These are phyloP conservation scores for Tylopilus plumbeoviolaceoides DNA, from an alignment of 768 basidiomycete species.

Conservation along the genomic window DNA sequence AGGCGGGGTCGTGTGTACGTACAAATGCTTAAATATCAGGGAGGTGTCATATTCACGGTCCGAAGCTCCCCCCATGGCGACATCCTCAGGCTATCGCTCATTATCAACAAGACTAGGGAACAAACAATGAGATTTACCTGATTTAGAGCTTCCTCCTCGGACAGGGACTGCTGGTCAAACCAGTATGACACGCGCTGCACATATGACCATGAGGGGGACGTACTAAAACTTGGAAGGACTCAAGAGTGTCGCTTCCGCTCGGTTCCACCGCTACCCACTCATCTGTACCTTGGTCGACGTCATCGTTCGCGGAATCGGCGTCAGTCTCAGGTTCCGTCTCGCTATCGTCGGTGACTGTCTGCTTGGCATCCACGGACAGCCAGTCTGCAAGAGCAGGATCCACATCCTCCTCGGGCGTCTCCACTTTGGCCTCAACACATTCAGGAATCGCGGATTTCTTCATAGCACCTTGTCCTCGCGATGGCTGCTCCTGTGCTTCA, in stretches of 20 bases:
- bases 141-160: slow-evolving; percentile 1
- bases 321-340: slow-evolving; percentile 60
- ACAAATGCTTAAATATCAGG: slow-evolving; percentile 82
- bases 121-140: slow-evolving; percentile 4
- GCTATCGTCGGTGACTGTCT: slow-evolving; percentile 24
- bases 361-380: slow-evolving; percentile 50
- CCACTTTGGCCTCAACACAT: slow-evolving; percentile 17
- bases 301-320: slow-evolving; percentile 65
- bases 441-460: not conserved
- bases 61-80: slow-evolving; percentile 70
- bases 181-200: not conserved
- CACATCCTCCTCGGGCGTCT: slow-evolving; percentile 31
- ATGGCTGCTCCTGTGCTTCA: not conserved
- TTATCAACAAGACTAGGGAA: not conserved
- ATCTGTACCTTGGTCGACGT: slow-evolving; percentile 37
- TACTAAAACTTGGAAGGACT: slow-evolving; percentile 15
- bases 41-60: slow-evolving; percentile 79
- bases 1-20: slow-evolving; percentile 23
- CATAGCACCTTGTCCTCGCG: slow-evolving; percentile 17
- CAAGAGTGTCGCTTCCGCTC: slow-evolving; percentile 21
- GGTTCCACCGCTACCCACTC: slow-evolving; percentile 36
- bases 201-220: not conserved
- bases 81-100: slow-evolving; percentile 26
- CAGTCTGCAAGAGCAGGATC: slow-evolving; percentile 56
- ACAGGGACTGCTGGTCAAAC: slow-evolving; percentile 7